These are phyloP conservation scores for Kitagawia praeruptora DNA, from an alignment of 129 eudicot species.

Conservation along the genomic window DNA sequence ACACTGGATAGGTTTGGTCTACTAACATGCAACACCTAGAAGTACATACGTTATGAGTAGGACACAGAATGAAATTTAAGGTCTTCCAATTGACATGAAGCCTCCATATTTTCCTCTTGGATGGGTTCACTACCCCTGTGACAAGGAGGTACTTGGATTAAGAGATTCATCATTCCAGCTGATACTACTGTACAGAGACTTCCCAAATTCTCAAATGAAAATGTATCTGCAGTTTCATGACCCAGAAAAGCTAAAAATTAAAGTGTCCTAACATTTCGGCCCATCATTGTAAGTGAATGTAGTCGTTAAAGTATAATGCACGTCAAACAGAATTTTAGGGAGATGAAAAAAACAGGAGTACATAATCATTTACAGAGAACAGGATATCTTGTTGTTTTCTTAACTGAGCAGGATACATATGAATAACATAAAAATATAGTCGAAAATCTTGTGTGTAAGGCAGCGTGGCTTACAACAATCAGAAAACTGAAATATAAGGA, in stretches of 20 bases:
- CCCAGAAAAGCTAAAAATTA: neutral
- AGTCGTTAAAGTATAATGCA: neutral
- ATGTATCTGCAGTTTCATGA: neutral
- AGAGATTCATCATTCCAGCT: neutral
- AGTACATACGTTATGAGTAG: neutral
- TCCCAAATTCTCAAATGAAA: neutral
- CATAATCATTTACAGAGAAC: neutral
- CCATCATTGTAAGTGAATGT: neutral
- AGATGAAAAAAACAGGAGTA: neutral
- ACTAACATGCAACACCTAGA: neutral
- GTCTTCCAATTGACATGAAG: neutral
- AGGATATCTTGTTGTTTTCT: neutral
- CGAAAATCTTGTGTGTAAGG: neutral
- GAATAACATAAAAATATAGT: neutral
- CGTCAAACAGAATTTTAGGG: neutral
- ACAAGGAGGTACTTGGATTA: neutral
- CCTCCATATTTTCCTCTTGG: neutral
- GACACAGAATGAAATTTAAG: neutral
- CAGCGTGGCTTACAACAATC: neutral
- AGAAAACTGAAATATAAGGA: neutral
- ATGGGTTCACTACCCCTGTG: neutral
- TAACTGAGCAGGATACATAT: neutral
- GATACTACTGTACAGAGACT: neutral
- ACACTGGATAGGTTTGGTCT: neutral
- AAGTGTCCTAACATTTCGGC: neutral